Conservation (phyloP, 306 rosid species). For the Quercus robur region DNA sequence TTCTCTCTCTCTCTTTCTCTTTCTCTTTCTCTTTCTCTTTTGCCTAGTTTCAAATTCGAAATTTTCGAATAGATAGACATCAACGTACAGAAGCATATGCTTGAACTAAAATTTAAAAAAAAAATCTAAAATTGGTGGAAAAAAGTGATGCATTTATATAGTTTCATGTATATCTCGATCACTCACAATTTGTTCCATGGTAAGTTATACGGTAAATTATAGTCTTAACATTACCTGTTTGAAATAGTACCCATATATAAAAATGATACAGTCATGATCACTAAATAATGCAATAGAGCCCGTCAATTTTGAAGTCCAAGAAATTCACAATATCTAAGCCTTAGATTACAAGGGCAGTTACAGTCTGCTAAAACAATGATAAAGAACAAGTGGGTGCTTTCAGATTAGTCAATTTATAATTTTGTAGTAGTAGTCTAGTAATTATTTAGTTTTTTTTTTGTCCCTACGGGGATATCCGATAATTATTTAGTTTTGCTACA, state of each 20-base stretch:
- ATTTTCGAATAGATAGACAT: background rate
- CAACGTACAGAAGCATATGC: slow-evolving; percentile 1
- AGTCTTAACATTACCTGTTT: rapidly evolving
- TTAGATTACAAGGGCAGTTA: slow-evolving; percentile 31
- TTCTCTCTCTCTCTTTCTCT: background rate
- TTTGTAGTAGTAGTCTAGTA: background rate
- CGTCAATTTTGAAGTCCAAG: slow-evolving; percentile 2
- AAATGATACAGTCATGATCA: slow-evolving; percentile 26
- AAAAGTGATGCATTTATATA: too few species aligned
- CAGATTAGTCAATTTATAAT: slow-evolving; percentile 3
- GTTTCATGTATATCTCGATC: rapidly evolving
- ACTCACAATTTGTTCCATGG: rapidly evolving
- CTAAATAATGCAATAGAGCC: background rate
- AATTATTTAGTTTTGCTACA: background rate
- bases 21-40: background rate
- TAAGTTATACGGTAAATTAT: rapidly evolving
- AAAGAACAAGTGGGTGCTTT: slow-evolving; percentile 10
- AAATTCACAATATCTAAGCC: slow-evolving; percentile 33
- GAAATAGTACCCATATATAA: too few species aligned
- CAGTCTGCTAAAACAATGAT: slow-evolving; percentile 9
- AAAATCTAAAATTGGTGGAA: too few species aligned
- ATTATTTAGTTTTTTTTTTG: background rate
- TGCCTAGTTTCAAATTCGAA: too few species aligned
- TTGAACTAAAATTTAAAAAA: background rate
- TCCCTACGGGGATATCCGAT: background rate